Evolutionary conservation across 1,284 basidiomycete species (phyloP).

Genomic region (Sparassis latifolia): DNA sequence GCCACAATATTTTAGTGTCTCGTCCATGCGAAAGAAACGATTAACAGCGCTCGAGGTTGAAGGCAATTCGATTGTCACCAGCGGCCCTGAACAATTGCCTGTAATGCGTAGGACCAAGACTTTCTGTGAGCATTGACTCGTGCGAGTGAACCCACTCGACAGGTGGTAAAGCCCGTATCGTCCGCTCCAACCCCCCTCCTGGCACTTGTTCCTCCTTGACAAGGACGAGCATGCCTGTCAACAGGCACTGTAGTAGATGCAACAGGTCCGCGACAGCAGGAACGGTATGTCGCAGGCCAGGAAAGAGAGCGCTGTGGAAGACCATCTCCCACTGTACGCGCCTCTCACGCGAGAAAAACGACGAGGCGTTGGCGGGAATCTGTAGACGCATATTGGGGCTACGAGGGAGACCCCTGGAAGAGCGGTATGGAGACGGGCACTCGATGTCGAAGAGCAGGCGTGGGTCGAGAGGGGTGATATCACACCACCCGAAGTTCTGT

Average conservation of each 20-base stretch:
- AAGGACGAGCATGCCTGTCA: conserved; percentile 73
- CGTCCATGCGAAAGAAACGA: conserved; percentile 2
- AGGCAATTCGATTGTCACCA: conserved; percentile 60
- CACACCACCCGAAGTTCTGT: conserved; percentile 61
- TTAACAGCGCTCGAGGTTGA: conserved; percentile 50
- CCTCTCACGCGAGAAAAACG: conserved; percentile 77
- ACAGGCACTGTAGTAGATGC: conserved; percentile 70
- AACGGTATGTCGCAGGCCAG: conserved; percentile 69
- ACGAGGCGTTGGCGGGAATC: conserved; percentile 68
- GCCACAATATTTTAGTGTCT: conserved; percentile 9
- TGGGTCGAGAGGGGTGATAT: conserved; percentile 48
- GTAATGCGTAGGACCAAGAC: conserved; percentile 68
- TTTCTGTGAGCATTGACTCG: conserved; percentile 55
- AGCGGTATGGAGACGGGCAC: conserved; percentile 69
- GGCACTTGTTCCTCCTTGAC: conserved; percentile 66
- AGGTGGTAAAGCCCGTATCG: conserved; percentile 71
- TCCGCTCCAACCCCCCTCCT: conserved; percentile 55
- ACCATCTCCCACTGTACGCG: conserved; percentile 85
- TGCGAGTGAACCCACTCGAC: conserved; percentile 67
- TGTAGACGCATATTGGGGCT: conserved; percentile 66
- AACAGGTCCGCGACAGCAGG: conserved; percentile 73
- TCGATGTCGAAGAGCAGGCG: conserved; percentile 75
- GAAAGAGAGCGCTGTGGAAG: conserved; percentile 77
- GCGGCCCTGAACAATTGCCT: conserved; percentile 65
- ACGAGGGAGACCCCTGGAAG: conserved; percentile 64